Base-by-base conservation (phyloP, 768 basidiomycete genomes). In the Termitomyces titanicus region DNA sequence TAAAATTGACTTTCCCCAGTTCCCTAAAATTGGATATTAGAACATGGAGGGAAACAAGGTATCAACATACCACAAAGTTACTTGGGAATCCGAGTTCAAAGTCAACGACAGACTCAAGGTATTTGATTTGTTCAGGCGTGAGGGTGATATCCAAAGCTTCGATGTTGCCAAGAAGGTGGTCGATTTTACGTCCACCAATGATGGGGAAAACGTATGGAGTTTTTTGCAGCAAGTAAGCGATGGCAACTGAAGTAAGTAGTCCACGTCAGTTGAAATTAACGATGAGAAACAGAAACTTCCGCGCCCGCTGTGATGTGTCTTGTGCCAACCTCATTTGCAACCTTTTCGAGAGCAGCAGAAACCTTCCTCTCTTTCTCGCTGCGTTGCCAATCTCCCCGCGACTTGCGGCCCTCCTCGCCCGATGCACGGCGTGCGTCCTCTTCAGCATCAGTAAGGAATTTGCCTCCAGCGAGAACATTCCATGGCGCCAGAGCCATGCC, bases 161-260 rank as follows among this genome's bases (percentile, higher is more conserved):
- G 18, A 83, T 53, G 60, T 83, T 85, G 42, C 73, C 73, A 40
- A 68, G 45, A 20, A 84, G 64, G 34, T 84, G 78, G 62, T 80
- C 79, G 40, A 80, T 66, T 60, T 81, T 84, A 48, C 79, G 71
- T 0, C 79, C 76, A 4, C 80, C 80, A 25, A 82, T 64, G 54
- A 82, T 70, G 0, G 79, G 79, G 67, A 82, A 82, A 0, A 80
- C 78, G 49, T 72, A 80, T 0, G 77, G 74, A 5, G 76, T 70
- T 64, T 83, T 84, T 40, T 81, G 78, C 67, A 83, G 68, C 11
- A 83, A 66, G 55, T 81, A 83, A 13, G 80, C 79, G 55, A 84
- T 77, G 8, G 80, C 79, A 3, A 81, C 79, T 78, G 39, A 2
- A 22, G 40, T 29, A 29, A 4, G 29, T n/a, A n/a, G n/a, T n/a